phyloP scores from a whole-genome alignment of 2,329 filamentous ascomycete genomes.

The Mariannaea elegans region DNA sequence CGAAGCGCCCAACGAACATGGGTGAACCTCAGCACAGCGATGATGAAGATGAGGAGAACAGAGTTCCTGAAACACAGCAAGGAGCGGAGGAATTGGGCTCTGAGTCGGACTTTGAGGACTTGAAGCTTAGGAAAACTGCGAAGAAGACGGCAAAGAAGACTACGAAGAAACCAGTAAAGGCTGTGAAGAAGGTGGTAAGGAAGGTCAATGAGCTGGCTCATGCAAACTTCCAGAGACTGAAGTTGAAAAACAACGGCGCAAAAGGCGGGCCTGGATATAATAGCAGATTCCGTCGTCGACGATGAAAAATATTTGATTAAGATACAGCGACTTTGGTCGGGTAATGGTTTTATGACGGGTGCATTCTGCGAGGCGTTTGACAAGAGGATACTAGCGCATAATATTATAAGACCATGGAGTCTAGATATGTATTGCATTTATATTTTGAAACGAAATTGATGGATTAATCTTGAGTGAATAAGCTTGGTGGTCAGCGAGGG shows the following conservation, averaged over 20 bases:
- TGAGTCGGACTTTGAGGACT: conserved; percentile 34
- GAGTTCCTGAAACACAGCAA: conserved; percentile 42
- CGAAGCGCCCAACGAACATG: conserved; percentile 56
- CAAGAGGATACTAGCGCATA: not conserved
- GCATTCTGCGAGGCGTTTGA: conserved; percentile 16
- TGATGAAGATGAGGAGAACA: conserved; percentile 48
- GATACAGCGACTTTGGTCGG: not conserved
- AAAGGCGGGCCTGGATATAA: conserved; percentile 68
- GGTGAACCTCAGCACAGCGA: conserved; percentile 42
- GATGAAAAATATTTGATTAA: conserved; percentile 31
- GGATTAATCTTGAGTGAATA: no score
- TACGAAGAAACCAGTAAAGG: conserved; percentile 49
- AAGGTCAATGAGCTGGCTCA: conserved; percentile 73
- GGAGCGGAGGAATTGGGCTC: conserved; percentile 18
- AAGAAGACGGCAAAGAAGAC: conserved; percentile 35
- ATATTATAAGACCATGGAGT: not conserved
- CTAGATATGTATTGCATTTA: not conserved
- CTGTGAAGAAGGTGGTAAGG: conserved; percentile 60
- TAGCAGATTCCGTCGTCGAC: conserved; percentile 65
- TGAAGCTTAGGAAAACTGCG: conserved; percentile 23
- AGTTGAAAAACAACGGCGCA: conserved; percentile 68
- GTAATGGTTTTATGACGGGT: conserved; percentile 21
- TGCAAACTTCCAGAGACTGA: conserved; percentile 72
- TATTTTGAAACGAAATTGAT: no score
- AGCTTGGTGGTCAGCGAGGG: no score